Evolutionary conservation across 2,329 filamentous ascomycete genomes (phyloP).

Genomic region (Sclerotiophoma versabilis): DNA sequence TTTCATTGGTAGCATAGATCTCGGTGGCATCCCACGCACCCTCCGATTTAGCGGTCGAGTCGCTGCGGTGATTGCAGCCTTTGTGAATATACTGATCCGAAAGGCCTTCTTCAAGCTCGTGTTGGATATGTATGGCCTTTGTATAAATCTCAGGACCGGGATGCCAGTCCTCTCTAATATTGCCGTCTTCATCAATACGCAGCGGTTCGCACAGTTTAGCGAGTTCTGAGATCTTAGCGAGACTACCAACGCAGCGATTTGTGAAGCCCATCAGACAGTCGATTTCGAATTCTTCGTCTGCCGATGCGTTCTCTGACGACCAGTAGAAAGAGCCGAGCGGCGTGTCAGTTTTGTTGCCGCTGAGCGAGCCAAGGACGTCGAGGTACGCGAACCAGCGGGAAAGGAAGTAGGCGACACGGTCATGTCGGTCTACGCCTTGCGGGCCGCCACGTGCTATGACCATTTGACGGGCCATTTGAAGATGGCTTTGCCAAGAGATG

Average conservation of each 20-base stretch:
- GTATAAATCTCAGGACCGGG: conserved; percentile 63
- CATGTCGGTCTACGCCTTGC: conserved; percentile 58
- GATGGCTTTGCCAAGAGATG: conserved; percentile 81
- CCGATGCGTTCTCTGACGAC: conserved; percentile 54
- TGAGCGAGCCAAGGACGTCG: conserved; percentile 77
- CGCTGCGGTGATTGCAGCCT: conserved; percentile 53
- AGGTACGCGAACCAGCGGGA: conserved; percentile 85
- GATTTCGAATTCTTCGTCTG: conserved; percentile 71
- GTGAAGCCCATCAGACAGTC: conserved; percentile 85
- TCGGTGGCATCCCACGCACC: conserved; percentile 66
- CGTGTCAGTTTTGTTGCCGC: conserved; percentile 59
- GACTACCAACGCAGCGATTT: conserved; percentile 71
- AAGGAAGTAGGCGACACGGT: conserved; percentile 72
- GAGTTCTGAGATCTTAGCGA: conserved; percentile 75
- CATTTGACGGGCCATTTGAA: conserved; percentile 77
- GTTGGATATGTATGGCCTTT: conserved; percentile 66
- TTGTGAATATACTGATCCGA: conserved; percentile 46
- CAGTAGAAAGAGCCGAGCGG: conserved; percentile 54
- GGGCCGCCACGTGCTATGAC: conserved; percentile 71
- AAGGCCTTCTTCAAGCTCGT: conserved; percentile 65
- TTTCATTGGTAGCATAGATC: conserved; percentile 75
- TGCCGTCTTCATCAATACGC: conserved; percentile 64
- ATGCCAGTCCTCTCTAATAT: conserved; percentile 63
- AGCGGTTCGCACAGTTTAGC: conserved; percentile 72
- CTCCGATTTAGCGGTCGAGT: conserved; percentile 41